A percentile compares a stretch with the other conserved stretches of the same genome.
These are phyloP conservation scores for Leucosporidium scottii DNA, from an alignment of 768 basidiomycete genomes.

Conservation along the genomic window DNA sequence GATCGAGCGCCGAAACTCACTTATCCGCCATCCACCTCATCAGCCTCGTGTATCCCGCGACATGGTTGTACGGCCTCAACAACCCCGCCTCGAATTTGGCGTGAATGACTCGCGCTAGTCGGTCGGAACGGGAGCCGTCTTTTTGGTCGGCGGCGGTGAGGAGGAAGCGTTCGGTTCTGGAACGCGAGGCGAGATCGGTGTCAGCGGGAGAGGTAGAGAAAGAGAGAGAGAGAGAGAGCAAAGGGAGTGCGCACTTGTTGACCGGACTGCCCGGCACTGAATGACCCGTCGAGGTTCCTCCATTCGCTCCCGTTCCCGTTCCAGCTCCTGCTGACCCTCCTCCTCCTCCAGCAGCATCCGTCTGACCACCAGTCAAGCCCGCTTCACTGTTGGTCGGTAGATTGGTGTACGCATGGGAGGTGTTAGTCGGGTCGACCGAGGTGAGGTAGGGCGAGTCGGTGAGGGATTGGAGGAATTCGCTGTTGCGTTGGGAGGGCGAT, in stretches of 20 bases:
- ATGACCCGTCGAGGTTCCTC: conserved; percentile 2
- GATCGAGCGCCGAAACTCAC: conserved; percentile 48
- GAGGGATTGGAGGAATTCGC: conserved; percentile 80
- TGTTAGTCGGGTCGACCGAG: conserved; percentile 47
- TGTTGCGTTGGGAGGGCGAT: conserved; percentile 39
- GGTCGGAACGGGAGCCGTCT: conserved; percentile 78
- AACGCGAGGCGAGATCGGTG: conserved; percentile 33
- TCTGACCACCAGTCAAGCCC: neutral
- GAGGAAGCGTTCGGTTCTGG: conserved; percentile 76
- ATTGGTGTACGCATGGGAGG: conserved; percentile 42
- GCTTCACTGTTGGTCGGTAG: conserved; percentile 26
- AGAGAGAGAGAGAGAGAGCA: neutral
- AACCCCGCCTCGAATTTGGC: conserved; percentile 96
- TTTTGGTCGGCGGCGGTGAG: conserved; percentile 92
- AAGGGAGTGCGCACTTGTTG: conserved; percentile 19
- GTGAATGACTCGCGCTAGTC: conserved; percentile 81
- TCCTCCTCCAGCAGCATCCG: neutral
- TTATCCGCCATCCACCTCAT: conserved; percentile 93
- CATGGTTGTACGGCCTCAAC: conserved; percentile 91
- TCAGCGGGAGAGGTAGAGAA: conserved; percentile 21
- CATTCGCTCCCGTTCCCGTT: neutral
- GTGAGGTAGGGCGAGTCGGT: conserved; percentile 50
- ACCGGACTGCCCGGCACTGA: conserved; percentile 28
- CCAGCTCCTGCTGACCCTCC: conserved; percentile 1
- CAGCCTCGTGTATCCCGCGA: conserved; percentile 85